A percentile compares a stretch with the other conserved stretches of the same genome.
These are phyloP conservation scores for Rhizophagus sp. DNA, from an alignment of 192 early-diverging fungal species.

Conservation along the genomic window DNA sequence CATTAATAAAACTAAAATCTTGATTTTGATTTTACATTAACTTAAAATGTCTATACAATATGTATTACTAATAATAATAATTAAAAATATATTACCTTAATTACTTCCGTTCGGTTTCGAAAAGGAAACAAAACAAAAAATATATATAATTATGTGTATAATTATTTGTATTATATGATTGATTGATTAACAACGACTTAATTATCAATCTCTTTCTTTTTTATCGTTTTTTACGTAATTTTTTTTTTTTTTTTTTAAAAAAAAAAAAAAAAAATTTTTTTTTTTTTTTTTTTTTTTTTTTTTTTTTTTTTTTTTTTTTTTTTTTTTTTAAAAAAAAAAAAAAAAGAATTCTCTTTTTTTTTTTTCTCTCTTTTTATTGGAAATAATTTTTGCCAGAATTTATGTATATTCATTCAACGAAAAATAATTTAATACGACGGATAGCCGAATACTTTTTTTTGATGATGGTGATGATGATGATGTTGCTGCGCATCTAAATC, in stretches of 20 bases:
- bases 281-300: too few relatives aligned
- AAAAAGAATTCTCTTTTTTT: too few relatives aligned
- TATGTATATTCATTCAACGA: background rate
- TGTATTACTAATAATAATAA: background rate
- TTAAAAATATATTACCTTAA: background rate
- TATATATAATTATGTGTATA: background rate
- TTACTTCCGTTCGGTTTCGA: background rate
- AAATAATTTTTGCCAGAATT: background rate
- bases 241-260: background rate
- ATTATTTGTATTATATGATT: background rate
- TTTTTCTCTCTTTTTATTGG: background rate
- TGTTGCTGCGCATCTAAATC: background rate
- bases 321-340: too few relatives aligned
- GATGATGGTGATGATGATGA: conserved; percentile 7
- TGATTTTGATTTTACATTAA: background rate
- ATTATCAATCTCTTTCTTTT: background rate
- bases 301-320: too few relatives aligned
- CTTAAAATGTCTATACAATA: background rate
- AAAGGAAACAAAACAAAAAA: background rate
- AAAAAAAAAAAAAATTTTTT: too few relatives aligned
- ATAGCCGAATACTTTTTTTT: background rate
- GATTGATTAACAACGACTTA: background rate
- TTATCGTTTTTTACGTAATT: background rate
- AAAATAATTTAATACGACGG: background rate
- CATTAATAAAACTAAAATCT: background rate